Percentiles rank a stretch among this genome's conserved stretches.
phyloP scores from a whole-genome alignment of 75 land plant species.

The Cryptomeria japonica region DNA sequence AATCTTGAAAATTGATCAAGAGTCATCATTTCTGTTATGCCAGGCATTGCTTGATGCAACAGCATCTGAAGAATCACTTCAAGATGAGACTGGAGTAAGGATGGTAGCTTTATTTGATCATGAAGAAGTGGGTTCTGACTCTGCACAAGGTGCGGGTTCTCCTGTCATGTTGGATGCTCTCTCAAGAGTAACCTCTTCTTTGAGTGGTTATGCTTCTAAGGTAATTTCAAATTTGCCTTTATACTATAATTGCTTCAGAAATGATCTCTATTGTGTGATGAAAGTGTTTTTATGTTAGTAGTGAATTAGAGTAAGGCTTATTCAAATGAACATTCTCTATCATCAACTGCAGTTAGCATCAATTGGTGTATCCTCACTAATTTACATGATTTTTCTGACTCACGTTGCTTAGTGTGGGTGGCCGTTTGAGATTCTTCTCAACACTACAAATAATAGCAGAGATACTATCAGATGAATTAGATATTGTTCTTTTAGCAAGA shows the following conservation, averaged over 20 bases:
- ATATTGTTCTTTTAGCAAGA: no score
- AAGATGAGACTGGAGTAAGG: constrained; percentile 79
- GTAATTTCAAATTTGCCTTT: constrained; percentile 14
- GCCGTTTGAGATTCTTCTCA: neutral
- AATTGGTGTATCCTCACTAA: neutral
- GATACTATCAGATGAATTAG: no score
- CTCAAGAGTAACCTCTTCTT: constrained; percentile 60
- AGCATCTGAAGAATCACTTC: constrained; percentile 57
- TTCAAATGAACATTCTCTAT: neutral
- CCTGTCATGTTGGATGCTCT: constrained; percentile 93
- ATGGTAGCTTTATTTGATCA: constrained; percentile 98
- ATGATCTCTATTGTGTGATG: neutral
- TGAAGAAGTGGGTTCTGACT: constrained; percentile 95
- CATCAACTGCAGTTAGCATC: neutral
- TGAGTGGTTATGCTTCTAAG: constrained; percentile 45
- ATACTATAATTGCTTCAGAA: neutral
- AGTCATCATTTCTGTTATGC: neutral
- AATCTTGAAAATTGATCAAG: neutral
- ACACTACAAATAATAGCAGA: neutral
- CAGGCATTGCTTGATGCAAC: constrained; percentile 94
- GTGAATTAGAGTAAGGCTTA: neutral
- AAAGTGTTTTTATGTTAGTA: neutral
- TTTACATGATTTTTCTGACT: neutral
- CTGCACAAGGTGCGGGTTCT: constrained; percentile 99
- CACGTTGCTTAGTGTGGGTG: neutral